Evolutionary conservation across 768 basidiomycete genomes (phyloP), one percentile per base, ranked within the genome.

Genomic region (Coprinopsis sp.): DNA sequence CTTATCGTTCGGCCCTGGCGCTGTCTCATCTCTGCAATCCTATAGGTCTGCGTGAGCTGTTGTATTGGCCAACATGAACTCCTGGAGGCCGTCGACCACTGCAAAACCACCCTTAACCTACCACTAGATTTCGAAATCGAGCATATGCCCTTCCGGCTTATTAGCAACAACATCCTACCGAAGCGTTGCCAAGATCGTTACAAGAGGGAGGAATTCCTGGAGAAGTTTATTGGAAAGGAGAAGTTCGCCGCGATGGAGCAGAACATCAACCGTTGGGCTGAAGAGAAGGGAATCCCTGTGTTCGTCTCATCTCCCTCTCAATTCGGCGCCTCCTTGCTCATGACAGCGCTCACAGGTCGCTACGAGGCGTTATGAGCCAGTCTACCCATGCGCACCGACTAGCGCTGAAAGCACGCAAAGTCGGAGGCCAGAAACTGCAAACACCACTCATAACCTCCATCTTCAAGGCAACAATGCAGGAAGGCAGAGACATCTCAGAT

Each of bases 361-460:
- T 79, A 56, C 71, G 69, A 13, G 86, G 86, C 16, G 69, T 71
- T 12, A 70, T 90, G 51, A 72, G 76, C 44, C 78, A 80, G 56
- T 84, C 87, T n/a, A 80, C 73, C 29, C 67, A 72, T 16, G 84
- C 83, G 7, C 89, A 91, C 61, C 77, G 88, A 10, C 69, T 92
- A 22, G 71, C 82, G 24, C 76, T 77, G 46, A 84, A 87, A 58
- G 87, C 87, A 1, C 83, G 71, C 60, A 64, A 72, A 51, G 50
- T 79, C 16, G 82, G 82, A 14, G 84, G 86, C 1, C 75, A 81
- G 59, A 59, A 70, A 10, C 57, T 76, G 27, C 88, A 91, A 61
- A 59, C 78, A 5, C 70, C 76, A 1, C 54, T 82, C 33, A 67
- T 86, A 33, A 71, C 72, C 21, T 70, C 69, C 18, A 62, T 89